phyloP scores from a whole-genome alignment of 345 rosid species.

The Anacardium occidentale region DNA sequence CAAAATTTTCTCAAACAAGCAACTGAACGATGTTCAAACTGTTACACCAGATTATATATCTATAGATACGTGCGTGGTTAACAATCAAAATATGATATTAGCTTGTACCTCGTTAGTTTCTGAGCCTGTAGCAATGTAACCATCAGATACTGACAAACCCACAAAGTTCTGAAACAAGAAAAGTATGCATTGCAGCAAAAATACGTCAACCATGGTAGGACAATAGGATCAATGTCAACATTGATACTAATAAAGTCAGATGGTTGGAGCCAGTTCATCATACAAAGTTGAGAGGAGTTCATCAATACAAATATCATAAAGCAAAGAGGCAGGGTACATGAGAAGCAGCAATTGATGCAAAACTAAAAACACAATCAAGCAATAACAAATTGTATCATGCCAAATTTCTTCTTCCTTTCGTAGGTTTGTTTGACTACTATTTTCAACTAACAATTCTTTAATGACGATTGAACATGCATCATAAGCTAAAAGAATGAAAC shows the following conservation, averaged over 20 bases:
- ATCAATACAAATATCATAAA: neutral
- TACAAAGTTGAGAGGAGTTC: neutral
- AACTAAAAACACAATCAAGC: neutral
- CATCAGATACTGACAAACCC: slow-evolving; percentile 89
- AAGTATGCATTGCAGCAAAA: slow-evolving; percentile 14
- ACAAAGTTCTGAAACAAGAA: slow-evolving; percentile 76
- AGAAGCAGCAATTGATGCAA: neutral
- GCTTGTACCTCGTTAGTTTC: slow-evolving; percentile 93
- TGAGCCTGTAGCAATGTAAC: slow-evolving; percentile 96
- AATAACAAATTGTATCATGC: neutral
- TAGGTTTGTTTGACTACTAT: neutral
- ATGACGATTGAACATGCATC: neutral
- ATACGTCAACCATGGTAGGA: neutral
- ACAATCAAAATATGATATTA: neutral
- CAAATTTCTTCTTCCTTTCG: neutral
- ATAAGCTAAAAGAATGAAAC: slow-evolving; percentile 9
- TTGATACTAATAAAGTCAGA: neutral
- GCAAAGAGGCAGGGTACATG: neutral
- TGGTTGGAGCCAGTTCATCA: neutral
- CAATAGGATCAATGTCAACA: neutral
- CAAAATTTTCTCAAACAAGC: neutral
- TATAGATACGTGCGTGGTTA: neutral
- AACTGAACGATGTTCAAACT: neutral
- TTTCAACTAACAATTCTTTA: neutral
- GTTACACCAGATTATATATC: neutral